Percentiles rank a stretch among this genome's conserved stretches.
Conservation (phyloP, 1,284 basidiomycete species). For the Boletus hoseneyae region DNA sequence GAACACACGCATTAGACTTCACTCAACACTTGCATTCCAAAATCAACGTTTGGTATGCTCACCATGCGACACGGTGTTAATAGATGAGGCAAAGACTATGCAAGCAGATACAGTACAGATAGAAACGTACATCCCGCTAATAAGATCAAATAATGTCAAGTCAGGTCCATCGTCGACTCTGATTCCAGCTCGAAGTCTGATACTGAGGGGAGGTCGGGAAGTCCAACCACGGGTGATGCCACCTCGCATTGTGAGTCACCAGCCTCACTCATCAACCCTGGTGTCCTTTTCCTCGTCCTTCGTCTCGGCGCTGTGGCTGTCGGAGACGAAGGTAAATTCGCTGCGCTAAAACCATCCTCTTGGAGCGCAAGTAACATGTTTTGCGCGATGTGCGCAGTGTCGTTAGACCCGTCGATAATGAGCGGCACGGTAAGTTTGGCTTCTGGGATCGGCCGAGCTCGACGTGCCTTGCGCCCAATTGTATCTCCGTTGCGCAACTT, state of each 20-base stretch:
- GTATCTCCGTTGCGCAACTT: constrained; percentile 70
- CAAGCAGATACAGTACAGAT: constrained; percentile 35
- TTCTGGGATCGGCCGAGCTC: constrained; percentile 41
- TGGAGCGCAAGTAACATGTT: constrained; percentile 73
- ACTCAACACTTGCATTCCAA: constrained; percentile 15
- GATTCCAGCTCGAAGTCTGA: constrained; percentile 30
- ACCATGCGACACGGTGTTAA: constrained; percentile 3
- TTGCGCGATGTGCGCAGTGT: constrained; percentile 61
- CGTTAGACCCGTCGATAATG: constrained; percentile 20
- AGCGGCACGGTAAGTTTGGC: constrained; percentile 38
- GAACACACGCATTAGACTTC: neutral
- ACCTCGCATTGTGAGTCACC: constrained; percentile 32
- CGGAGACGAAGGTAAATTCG: constrained; percentile 34
- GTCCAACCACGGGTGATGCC: constrained; percentile 37
- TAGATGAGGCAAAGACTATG: constrained; percentile 25
- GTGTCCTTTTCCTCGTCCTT: constrained; percentile 27
- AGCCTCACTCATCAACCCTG: constrained; percentile 24
- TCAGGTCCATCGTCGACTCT: constrained; percentile 23
- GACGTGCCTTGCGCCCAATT: constrained; percentile 55
- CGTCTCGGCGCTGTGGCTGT: constrained; percentile 27
- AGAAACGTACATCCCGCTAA: constrained; percentile 22
- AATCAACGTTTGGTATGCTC: constrained; percentile 20
- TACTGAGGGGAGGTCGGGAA: constrained; percentile 35
- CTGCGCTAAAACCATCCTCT: constrained; percentile 49
- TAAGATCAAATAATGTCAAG: constrained; percentile 26